Base-by-base conservation (phyloP, 345 rosid genomes). In the Eucalyptus sideroxylon region DNA sequence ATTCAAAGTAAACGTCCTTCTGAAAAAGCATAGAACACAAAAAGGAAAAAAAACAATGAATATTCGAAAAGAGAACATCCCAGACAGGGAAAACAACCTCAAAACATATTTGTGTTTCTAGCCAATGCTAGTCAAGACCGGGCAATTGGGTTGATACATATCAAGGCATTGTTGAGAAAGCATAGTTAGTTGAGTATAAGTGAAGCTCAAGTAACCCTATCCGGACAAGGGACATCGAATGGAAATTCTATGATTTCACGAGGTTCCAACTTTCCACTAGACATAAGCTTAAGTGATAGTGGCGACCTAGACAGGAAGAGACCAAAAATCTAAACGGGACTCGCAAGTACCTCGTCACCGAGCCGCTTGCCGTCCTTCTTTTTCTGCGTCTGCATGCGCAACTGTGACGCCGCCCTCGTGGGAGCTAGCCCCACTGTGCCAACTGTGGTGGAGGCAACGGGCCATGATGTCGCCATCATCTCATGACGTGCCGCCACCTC, bases 321-420 rank as follows among this genome's bases (percentile, higher is more conserved):
- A 31, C 42, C 42, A n/a, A 69, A 31, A 69, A 34, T 34, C 81
- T 34, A 69, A 31, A 69, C 81, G 13, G 37, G 81, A 69, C 42
- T 34, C 24, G 44, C 42, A 8, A 69, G 42, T 69, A 69, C 81
- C 81, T 69, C 3, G 24, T 69, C 81, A 34, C 81, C 16, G 24
- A 85, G 34, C 53, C 89, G 91, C 87, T 96, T 92, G 51, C 88
- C 67, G 16, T 93, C 95, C 47, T 97, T 95, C 87, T 91, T 93
- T 44, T 95, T 94, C 50, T 92, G 93, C 26, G 88, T 82, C 87
- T 90, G 69, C 90, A 45, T 44, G 45, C 53, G 2, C 34, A 26
- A 21, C 81, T 17, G 77, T 65, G 72, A 65, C 37, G 37, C 19
- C 37, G 19, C 37, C 37, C 37, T 30, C 19, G 37, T 65, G 19